These are phyloP conservation scores for Durusdinium trenchii DNA, from an alignment of 73 alveolate genomes.

Conservation along the genomic window DNA sequence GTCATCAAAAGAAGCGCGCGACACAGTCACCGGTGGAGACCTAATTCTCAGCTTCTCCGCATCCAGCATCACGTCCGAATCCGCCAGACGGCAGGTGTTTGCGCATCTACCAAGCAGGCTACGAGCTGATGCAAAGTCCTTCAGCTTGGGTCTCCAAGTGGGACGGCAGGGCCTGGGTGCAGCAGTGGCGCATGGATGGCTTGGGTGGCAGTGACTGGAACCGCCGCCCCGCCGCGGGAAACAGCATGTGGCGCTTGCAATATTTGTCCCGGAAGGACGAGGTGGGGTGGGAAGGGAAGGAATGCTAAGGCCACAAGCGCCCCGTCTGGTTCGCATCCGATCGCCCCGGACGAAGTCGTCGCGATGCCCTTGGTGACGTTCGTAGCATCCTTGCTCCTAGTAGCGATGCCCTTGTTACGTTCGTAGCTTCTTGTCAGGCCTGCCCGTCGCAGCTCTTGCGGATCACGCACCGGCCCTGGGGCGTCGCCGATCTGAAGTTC, in stretches of 20 bases:
- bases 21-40: too few relatives aligned
- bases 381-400: too few relatives aligned
- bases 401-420: too few relatives aligned
- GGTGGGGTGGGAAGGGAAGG: constrained; percentile 19
- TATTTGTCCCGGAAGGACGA: constrained; percentile 67
- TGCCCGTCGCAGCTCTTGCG: constrained; percentile 63
- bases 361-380: too few relatives aligned
- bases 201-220: constrained; percentile 87
- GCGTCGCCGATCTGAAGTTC: constrained; percentile 51
- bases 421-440: too few relatives aligned
- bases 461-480: constrained; percentile 80
- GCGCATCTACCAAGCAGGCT: constrained; percentile 46
- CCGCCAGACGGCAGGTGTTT: too few relatives aligned
- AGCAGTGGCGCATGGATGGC: constrained; percentile 72
- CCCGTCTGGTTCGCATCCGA: too few relatives aligned
- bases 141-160: constrained; percentile 48
- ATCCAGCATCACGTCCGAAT: too few relatives aligned
- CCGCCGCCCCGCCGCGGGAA: constrained; percentile 61
- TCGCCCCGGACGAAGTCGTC: too few relatives aligned
- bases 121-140: constrained; percentile 74
- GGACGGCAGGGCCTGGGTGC: constrained; percentile 53
- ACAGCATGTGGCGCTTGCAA: constrained; percentile 79
- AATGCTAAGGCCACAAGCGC: not conserved
- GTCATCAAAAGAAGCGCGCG: too few relatives aligned
- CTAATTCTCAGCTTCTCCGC: too few relatives aligned